Evolutionary conservation across 805 yeast genomes (phyloP), one percentile per base, ranked within the genome.

Genomic region (Blastobotrys robertii): DNA sequence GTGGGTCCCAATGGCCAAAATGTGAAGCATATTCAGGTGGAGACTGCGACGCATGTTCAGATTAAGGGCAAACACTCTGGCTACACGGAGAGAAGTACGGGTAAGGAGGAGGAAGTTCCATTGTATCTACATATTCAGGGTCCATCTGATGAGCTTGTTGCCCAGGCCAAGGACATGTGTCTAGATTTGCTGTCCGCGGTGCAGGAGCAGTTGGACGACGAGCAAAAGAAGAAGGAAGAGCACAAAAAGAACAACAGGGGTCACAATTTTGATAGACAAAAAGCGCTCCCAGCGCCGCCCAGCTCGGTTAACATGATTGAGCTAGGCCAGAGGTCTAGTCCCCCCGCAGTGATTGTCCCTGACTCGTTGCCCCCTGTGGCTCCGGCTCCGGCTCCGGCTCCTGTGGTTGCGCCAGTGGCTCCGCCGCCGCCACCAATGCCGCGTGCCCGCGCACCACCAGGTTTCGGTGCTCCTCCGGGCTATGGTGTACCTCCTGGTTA

Each of bases 1-100:
- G 60, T 63, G n/a, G 67, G 67, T 8, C 55, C 54, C n/a, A 56
- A 49, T 9, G 66, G 64, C 28, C 55, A 50, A 19, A 61, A 62
- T 43, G 57, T 62, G 15, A 62, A 63, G 51, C 67, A 62, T 46
- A 63, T 62, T 30, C 55, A 53, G 38, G 37, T 42, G 30, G 62
- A 54, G 33, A 58, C 67, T 1, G 60, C 57, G 8, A 47, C 56
- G 35, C 48, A 56, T 7, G 59, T 62, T n/a, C 62, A 57, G 41
- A 50, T 62, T 36, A 62, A 59, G 46, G 67, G 67, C 8, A 45
- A 52, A 12, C 64, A 64, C n/a, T 58, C 64, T 6, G 62, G 60
- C 12, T 62, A 52, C 42, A 43, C 59, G 38, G 66, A 62, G 30
- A 48, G 51, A 30, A 42, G 50, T 12, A 58, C 63, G 15, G 57